Conservation (phyloP, 768 basidiomycete genomes). For the Sporobolomyces phaffii region DNA sequence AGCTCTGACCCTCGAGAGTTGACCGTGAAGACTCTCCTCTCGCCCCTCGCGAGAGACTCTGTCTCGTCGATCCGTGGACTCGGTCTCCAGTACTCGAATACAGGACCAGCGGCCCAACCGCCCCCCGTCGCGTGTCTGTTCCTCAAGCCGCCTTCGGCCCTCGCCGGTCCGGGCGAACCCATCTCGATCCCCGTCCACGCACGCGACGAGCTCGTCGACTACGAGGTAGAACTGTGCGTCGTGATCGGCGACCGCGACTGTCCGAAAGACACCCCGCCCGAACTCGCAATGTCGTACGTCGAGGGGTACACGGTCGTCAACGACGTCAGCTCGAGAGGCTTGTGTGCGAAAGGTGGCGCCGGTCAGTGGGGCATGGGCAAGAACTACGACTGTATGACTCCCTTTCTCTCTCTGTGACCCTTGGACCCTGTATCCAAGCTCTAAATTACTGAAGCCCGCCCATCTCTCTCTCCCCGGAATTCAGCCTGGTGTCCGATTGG, state of each 20-base stretch:
- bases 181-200: too few relatives aligned
- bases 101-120: background rate
- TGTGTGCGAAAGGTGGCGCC: constrained; percentile 29
- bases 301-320: constrained; percentile 44
- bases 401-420: background rate
- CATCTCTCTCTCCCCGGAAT: background rate
- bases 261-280: constrained; percentile 15
- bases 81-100: constrained; percentile 24
- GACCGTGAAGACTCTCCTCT: constrained; percentile 26
- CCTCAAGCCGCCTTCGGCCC: constrained; percentile 43
- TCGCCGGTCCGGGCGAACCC: constrained; percentile 47
- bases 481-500: constrained; percentile 36
- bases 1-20: background rate
- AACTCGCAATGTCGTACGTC: constrained; percentile 44
- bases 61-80: constrained; percentile 29
- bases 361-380: constrained; percentile 37
- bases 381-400: constrained; percentile 20
- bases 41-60: constrained; percentile 6
- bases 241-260: constrained; percentile 46
- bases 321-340: constrained; percentile 39
- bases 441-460: too few relatives aligned
- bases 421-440: too few relatives aligned
- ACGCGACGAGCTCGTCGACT: constrained; percentile 43
- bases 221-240: constrained; percentile 46
- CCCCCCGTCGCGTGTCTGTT: constrained; percentile 44